phyloP scores from a whole-genome alignment of 495 filamentous ascomycete species.

The Penicillium pulvis region DNA sequence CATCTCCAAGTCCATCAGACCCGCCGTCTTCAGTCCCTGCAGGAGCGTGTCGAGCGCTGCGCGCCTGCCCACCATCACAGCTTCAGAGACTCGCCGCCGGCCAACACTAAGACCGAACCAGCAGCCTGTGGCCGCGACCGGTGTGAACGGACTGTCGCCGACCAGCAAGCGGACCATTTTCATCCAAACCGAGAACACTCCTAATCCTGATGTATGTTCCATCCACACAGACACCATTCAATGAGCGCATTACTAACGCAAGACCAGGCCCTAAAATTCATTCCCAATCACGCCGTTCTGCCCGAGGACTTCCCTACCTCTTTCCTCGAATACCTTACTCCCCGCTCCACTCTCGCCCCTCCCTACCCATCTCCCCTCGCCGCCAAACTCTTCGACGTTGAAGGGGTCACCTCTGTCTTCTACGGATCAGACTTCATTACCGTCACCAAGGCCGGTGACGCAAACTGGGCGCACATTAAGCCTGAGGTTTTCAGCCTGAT shows the following conservation, averaged over 20 bases:
- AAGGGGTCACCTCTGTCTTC: conserved; percentile 92
- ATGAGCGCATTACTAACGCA: background rate
- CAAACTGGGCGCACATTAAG: conserved; percentile 91
- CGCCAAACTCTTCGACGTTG: conserved; percentile 82
- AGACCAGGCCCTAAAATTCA: conserved; percentile 78
- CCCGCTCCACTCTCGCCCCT: conserved; percentile 82
- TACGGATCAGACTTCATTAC: conserved; percentile 96
- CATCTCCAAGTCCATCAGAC: conserved; percentile 29
- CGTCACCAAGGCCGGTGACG: conserved; percentile 83
- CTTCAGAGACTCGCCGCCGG: conserved; percentile 49
- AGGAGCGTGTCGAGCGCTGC: conserved; percentile 42
- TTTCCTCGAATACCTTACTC: conserved; percentile 88
- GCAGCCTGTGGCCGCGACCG: conserved; percentile 36
- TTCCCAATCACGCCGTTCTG: conserved; percentile 81
- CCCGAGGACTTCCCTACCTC: conserved; percentile 69
- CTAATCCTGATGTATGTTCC: conserved; percentile 75
- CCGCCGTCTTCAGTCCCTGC: conserved; percentile 33
- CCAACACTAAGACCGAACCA: conserved; percentile 51
- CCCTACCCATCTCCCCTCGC: conserved; percentile 94
- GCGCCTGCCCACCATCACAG: conserved; percentile 49
- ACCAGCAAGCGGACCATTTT: conserved; percentile 76
- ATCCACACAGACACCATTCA: conserved; percentile 1
- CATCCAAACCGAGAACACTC: conserved; percentile 94
- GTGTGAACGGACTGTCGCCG: conserved; percentile 39
- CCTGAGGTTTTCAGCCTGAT: conserved; percentile 95